Base-by-base conservation (phyloP, 352 stramenopile species). In the Halophytophthora polymorphica region DNA sequence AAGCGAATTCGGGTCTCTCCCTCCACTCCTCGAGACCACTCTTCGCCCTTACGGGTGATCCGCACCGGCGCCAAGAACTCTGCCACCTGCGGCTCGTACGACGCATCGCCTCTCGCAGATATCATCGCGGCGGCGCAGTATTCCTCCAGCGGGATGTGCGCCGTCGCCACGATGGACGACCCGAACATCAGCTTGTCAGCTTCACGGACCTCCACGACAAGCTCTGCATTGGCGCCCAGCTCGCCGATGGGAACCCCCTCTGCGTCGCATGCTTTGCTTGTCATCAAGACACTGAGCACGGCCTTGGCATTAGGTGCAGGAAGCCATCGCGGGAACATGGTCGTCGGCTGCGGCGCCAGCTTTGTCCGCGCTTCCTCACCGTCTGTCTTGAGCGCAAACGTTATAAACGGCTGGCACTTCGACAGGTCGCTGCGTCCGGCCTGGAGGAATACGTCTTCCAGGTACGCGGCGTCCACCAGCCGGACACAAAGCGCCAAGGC, bases 201-300 rank as follows among this genome's bases (percentile, higher is more conserved):
- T 64, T 92, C 81, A 44, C 81, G 73, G 22, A 92, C 71, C 40
- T 92, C 72, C n/a, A 90, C 57, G 19, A 72, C 39, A 31, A 86
- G 57, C 19, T 71, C 50, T 37, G 58, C 54, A 18, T 58, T 49
- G 12, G 14, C 23, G n/a, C 57, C 58, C 33, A 75, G 50, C 13
- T 56, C 49, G 41, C 39, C 28, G 31, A 22, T 60, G 2, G 22
- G 45, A 38, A n/a, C 49, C 19, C 13, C 53, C 33, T 29, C 48
- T 44, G n/a, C 35, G 13, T 12, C 33, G 5, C 25, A 34, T 18
- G 37, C 56, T 39, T 62, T 48, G 29, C 36, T 58, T 23, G 61
- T 29, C 21, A 77, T 60, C 12, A 73, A 62, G 29, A 70, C 63
- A 53, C 61, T 86, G 31, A 73, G 57, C 31, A 71, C 36, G 13